Conservation (phyloP, 208 protist genomes). For the Zelonia costaricensis region DNA sequence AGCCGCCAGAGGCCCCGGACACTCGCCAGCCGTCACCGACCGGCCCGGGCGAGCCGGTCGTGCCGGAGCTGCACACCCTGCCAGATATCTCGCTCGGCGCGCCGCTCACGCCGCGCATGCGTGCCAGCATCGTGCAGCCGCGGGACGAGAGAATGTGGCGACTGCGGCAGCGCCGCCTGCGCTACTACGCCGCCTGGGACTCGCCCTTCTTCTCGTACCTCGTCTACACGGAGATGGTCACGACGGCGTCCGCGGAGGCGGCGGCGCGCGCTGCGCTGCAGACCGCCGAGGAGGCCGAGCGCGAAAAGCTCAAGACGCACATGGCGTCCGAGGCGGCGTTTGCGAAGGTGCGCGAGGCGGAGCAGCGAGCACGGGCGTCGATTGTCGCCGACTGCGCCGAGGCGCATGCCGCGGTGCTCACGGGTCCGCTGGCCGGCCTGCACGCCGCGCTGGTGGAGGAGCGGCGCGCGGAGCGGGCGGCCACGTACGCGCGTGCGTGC, state of each 20-base stretch:
- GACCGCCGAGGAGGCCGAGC: conserved; percentile 14
- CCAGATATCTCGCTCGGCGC: not conserved
- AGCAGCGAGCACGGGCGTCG: conserved; percentile 7
- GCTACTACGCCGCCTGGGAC: conserved; percentile 34
- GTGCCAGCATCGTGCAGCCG: not conserved
- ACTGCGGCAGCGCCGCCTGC: conserved; percentile 27
- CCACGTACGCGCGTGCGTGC: not conserved
- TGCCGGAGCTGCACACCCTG: not conserved
- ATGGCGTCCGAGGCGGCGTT: conserved; percentile 5
- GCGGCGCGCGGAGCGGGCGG: conserved; percentile 4
- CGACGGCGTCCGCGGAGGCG: conserved; percentile 23
- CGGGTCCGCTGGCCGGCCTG: conserved; percentile 13
- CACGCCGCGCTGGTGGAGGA: conserved; percentile 13
- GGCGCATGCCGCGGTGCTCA: conserved; percentile 6
- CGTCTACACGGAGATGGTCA: conserved; percentile 34
- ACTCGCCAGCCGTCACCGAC: not conserved
- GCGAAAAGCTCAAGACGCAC: not conserved
- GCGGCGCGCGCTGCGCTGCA: conserved; percentile 14
- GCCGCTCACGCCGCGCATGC: not conserved
- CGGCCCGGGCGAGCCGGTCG: not conserved
- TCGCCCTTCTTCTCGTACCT: conserved; percentile 54
- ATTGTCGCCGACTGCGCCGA: conserved; percentile 6
- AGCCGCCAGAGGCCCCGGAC: not conserved
- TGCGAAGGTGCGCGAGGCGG: not conserved
- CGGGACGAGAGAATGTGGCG: conserved; percentile 16